A percentile compares a stretch with the other conserved stretches of the same genome.
phyloP scores from a whole-genome alignment of 75 land plant species.

The Picea glauca region DNA sequence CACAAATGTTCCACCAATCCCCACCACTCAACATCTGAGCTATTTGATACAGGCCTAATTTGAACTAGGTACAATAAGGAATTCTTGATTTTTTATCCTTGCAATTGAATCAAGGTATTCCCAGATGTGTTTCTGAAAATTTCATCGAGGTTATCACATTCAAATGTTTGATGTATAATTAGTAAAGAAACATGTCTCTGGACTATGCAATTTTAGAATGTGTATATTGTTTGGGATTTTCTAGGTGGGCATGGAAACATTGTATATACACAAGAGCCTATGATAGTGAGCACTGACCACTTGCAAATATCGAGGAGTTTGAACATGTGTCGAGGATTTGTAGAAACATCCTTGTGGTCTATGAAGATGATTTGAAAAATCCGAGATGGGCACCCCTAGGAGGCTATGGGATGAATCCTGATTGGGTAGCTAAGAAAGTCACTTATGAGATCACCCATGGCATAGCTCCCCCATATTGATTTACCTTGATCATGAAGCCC shows the following conservation, averaged over 20 bases:
- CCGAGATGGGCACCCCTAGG: slow-evolving; percentile 46
- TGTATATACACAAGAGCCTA: slow-evolving; percentile 47
- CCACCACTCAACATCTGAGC: too few relatives aligned
- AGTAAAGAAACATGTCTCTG: too few relatives aligned
- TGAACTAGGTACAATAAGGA: too few relatives aligned
- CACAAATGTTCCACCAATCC: too few relatives aligned
- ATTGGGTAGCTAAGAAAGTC: slow-evolving; percentile 48
- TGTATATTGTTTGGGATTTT: slow-evolving; percentile 36
- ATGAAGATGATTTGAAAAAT: slow-evolving; percentile 57
- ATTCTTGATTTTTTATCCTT: too few relatives aligned
- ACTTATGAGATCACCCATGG: slow-evolving; percentile 45
- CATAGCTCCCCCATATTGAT: slow-evolving; percentile 81
- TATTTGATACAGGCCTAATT: too few relatives aligned
- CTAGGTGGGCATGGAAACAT: slow-evolving; percentile 64
- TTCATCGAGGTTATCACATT: too few relatives aligned
- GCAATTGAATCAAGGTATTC: too few relatives aligned
- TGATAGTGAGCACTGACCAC: slow-evolving; percentile 60
- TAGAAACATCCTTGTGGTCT: slow-evolving; percentile 58
- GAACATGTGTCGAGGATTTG: slow-evolving; percentile 56
- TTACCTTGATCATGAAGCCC: slow-evolving; percentile 56
- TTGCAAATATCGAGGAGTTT: slow-evolving; percentile 48
- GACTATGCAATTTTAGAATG: slow-evolving; percentile 26
- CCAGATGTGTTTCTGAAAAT: too few relatives aligned
- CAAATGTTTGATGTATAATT: too few relatives aligned
- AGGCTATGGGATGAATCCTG: slow-evolving; percentile 55